Conservation (phyloP, 495 filamentous ascomycete species). For the Articulospora tetracladia region DNA sequence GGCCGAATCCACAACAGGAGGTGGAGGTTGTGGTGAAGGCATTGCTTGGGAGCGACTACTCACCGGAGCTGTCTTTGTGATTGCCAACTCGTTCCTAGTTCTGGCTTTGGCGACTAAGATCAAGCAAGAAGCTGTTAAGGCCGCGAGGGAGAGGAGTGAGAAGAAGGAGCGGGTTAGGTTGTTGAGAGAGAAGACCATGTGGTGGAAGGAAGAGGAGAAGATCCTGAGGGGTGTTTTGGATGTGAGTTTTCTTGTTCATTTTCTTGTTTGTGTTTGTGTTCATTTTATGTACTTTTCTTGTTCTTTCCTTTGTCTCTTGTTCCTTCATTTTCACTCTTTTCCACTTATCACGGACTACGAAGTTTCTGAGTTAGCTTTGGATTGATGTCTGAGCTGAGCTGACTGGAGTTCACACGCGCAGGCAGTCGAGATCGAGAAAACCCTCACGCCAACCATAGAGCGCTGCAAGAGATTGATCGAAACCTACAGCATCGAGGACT, state of each 20-base stretch:
- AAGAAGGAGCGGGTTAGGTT: conserved; percentile 5
- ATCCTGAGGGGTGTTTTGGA: conserved; percentile 1
- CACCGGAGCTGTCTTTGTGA: neutral
- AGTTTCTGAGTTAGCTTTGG: too few relatives aligned
- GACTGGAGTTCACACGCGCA: neutral
- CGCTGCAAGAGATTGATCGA: neutral
- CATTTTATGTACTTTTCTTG: neutral
- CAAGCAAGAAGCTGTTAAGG: neutral
- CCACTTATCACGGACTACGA: too few relatives aligned
- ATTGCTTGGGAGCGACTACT: neutral
- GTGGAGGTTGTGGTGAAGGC: neutral
- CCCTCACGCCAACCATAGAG: neutral
- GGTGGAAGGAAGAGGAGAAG: conserved; percentile 6
- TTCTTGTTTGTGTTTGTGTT: too few relatives aligned
- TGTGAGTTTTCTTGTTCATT: neutral
- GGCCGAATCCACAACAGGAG: too few relatives aligned
- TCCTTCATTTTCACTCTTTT: too few relatives aligned
- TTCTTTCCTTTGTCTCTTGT: too few relatives aligned
- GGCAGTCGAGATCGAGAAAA: neutral
- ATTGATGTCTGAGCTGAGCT: too few relatives aligned
- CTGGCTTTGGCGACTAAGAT: neutral
- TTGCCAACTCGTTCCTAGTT: neutral
- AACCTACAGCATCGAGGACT: too few relatives aligned
- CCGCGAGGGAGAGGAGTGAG: neutral
- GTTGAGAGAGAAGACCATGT: neutral